Percentiles rank a stretch among this genome's conserved stretches.
Conservation (phyloP, 176 grass and related monocot species). For the Ensete ventricosum region DNA sequence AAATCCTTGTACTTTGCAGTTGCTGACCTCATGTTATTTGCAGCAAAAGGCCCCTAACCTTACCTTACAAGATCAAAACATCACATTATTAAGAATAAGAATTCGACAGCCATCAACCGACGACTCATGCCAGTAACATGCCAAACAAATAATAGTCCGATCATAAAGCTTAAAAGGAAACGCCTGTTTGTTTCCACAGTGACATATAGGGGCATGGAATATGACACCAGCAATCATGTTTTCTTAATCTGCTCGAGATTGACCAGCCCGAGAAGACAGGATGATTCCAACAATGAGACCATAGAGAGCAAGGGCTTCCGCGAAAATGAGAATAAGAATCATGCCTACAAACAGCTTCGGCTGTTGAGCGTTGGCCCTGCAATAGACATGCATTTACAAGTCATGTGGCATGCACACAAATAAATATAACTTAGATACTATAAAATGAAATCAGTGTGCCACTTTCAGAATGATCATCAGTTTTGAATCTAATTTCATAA, state of each 20-base stretch:
- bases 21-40: neutral
- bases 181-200: neutral
- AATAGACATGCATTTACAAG: neutral
- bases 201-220: neutral
- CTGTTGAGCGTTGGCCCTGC: conserved; percentile 12
- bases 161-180: neutral
- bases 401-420: too few relatives aligned
- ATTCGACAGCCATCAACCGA: neutral
- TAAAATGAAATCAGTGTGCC: neutral
- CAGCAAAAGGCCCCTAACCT: neutral
- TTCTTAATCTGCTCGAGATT: conserved; percentile 8
- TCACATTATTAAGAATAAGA: neutral
- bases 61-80: neutral
- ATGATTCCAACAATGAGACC: conserved; percentile 12
- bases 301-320: conserved; percentile 11
- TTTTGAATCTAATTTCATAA: neutral
- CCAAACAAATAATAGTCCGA: neutral
- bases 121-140: neutral
- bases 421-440: neutral
- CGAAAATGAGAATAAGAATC: conserved; percentile 17
- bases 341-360: conserved; percentile 15
- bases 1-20: neutral
- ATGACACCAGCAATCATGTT: neutral
- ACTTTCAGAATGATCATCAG: neutral
- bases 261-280: conserved; percentile 6